Base-by-base conservation (phyloP, 139 green algal species). In the Desmodesmus armatus region DNA sequence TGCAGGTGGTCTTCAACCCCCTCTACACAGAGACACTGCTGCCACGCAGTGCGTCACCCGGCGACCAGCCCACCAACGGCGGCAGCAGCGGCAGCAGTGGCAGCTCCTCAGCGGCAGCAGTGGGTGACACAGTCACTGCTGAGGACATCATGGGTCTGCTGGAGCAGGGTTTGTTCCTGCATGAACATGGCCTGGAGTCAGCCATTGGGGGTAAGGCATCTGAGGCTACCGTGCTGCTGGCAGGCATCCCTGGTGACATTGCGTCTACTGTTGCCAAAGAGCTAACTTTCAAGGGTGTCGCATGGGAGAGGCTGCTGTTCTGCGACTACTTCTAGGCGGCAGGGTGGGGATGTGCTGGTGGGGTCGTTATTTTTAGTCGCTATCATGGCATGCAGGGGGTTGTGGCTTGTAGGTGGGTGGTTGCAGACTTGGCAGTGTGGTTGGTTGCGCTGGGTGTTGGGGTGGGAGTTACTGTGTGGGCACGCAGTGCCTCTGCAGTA, bases 231-330 rank as follows among this genome's bases (percentile, higher is more conserved):
- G 93, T 96, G 71, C 80, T 96, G 71, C 87, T 96, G 44, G 83
- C 84, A 4, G 93, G 93, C 15, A 31, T 96, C 27, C 87, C 80
- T 7, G 91, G 93, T 3, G 86, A 92, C 33, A 39, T 90, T 15
- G 91, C 91, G 3, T 88, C 87, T 2, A 55, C 84, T 37, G 66
- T 96, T 15, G 90, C 88, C 0, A 89, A 89, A 49, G 84, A 87
- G 85, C 87, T 96, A 31, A 87, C 74, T 6, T 82, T 88, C 72
- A 89, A 89, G 41, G 93, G 93, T 23, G 85, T 96, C 0, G 53
- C 73, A 0, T 83, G 86, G 53, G 91, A 94, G 77, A 84, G 91
- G 47, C 82, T 96, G n/a, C 79, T 96, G 37, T 92, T 96, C 35
- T 92, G 88, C 55, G 92, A 95, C n/a, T 95, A 91, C 58, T 92